Conservation (phyloP, 768 basidiomycete genomes). For the Ephemerocybe angulata region DNA sequence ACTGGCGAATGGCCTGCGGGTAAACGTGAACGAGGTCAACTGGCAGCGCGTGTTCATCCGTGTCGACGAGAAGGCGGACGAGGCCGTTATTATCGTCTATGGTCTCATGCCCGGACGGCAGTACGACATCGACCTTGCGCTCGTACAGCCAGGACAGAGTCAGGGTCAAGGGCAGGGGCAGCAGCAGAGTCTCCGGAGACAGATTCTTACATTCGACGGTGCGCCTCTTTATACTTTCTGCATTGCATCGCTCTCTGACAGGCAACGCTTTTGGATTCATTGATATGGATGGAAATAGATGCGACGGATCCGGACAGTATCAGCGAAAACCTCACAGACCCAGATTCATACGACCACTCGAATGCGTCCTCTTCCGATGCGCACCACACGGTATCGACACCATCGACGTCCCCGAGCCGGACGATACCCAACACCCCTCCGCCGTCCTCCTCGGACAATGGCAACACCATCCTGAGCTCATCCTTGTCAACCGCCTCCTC, state of each 20-base stretch:
- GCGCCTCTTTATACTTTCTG: slow-evolving; percentile 18
- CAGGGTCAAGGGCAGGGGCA: too few relatives aligned
- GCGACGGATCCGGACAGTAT: slow-evolving; percentile 28
- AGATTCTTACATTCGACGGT: slow-evolving; percentile 65
- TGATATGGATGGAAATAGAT: slow-evolving; percentile 16
- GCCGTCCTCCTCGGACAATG: too few relatives aligned
- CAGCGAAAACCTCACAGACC: slow-evolving; percentile 28
- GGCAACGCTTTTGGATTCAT: background rate
- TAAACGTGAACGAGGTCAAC: slow-evolving; percentile 73
- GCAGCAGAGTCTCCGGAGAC: slow-evolving; percentile 41
- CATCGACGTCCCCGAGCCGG: slow-evolving; percentile 37
- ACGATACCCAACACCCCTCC: slow-evolving; percentile 26
- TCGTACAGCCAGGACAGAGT: slow-evolving; percentile 62
- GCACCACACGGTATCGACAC: slow-evolving; percentile 26
- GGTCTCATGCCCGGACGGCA: slow-evolving; percentile 84
- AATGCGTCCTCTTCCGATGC: slow-evolving; percentile 32
- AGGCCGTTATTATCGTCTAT: slow-evolving; percentile 89
- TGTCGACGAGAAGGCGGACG: slow-evolving; percentile 76
- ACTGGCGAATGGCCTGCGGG: slow-evolving; percentile 68
- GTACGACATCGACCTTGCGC: slow-evolving; percentile 83
- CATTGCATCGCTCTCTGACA: too few relatives aligned
- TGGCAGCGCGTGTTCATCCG: slow-evolving; percentile 81
- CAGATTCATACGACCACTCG: slow-evolving; percentile 26
- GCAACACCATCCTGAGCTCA: background rate
- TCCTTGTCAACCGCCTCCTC: background rate